A percentile compares a stretch with the other conserved stretches of the same genome.
Evolutionary conservation across 768 basidiomycete species (phyloP).

Genomic region (Asterophora lycoperdoides): DNA sequence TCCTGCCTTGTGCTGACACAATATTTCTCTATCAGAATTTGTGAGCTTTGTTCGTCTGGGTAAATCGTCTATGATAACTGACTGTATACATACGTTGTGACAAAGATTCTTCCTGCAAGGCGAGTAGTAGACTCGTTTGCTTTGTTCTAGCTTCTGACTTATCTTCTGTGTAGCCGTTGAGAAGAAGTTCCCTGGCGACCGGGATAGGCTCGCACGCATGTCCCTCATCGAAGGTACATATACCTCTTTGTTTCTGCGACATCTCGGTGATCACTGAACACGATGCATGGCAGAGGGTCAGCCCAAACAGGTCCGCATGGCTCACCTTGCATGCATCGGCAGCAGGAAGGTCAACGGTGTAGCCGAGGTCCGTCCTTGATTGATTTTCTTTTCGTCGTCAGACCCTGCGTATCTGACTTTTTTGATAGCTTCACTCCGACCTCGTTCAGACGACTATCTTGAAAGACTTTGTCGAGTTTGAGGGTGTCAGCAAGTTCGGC

Average conservation of each 20-base stretch:
- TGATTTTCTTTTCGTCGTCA: neutral
- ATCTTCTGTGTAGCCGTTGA: conserved; percentile 58
- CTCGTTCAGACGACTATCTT: conserved; percentile 80
- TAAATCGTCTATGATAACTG: neutral
- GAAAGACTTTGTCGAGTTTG: conserved; percentile 92
- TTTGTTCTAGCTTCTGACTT: neutral
- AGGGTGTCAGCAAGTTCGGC: conserved; percentile 81
- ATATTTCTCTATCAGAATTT: conserved; percentile 42
- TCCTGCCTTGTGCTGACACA: neutral
- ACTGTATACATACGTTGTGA: neutral
- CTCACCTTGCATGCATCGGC: conserved; percentile 85
- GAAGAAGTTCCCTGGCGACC: conserved; percentile 84
- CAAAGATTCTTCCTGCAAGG: conserved; percentile 66
- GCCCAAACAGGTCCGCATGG: conserved; percentile 88
- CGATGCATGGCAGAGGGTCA: conserved; percentile 57
- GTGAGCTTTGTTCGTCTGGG: conserved; percentile 26
- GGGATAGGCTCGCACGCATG: conserved; percentile 78
- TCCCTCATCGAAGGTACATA: conserved; percentile 79
- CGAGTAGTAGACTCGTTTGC: conserved; percentile 24
- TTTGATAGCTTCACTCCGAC: conserved; percentile 68
- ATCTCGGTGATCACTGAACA: neutral
- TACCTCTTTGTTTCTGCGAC: neutral
- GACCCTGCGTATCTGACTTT: neutral
- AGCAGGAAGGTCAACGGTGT: conserved; percentile 93
- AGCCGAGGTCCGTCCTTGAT: conserved; percentile 57